Evolutionary conservation across 2,329 filamentous ascomycete species (phyloP).

Genomic region (Fusarium sp.): DNA sequence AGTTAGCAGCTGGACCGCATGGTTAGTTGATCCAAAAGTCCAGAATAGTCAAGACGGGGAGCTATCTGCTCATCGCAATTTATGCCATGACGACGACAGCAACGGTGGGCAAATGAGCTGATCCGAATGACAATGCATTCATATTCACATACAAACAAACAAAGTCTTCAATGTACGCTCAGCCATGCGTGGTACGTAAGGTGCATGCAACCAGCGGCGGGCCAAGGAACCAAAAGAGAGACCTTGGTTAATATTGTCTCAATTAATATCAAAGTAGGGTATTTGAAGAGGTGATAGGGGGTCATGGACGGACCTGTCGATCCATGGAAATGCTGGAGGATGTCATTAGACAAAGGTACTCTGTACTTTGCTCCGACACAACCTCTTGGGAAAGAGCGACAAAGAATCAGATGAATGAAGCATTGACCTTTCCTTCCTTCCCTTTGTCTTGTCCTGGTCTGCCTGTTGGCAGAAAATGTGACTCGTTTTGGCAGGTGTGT

Average conservation of each 20-base stretch:
- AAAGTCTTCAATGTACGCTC: constrained; percentile 1
- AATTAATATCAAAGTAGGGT: neutral
- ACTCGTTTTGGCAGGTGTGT: constrained; percentile 33
- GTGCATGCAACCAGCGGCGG: constrained; percentile 25
- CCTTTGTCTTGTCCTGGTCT: neutral
- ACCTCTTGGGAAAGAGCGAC: neutral
- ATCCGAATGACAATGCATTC: constrained; percentile 20
- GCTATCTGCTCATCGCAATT: constrained; percentile 35
- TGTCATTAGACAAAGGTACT: neutral
- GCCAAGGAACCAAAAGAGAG: constrained; percentile 27
- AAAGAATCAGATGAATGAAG: neutral
- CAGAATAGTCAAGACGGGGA: constrained; percentile 24
- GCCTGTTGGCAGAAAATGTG: constrained; percentile 10
- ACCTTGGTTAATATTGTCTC: neutral
- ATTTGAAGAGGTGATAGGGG: constrained; percentile 8
- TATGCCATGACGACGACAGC: constrained; percentile 37
- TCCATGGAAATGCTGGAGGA: constrained; percentile 31
- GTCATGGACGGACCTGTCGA: constrained; percentile 11
- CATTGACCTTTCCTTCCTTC: constrained; percentile 8
- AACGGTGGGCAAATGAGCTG: constrained; percentile 18
- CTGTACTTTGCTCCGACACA: neutral
- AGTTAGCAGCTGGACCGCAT: neutral
- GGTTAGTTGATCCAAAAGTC: constrained; percentile 14
- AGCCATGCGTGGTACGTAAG: constrained; percentile 22
- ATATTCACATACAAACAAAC: neutral